Evolutionary conservation across 2,329 filamentous ascomycete genomes (phyloP).

Genomic region (Diaporthe ilicicola): DNA sequence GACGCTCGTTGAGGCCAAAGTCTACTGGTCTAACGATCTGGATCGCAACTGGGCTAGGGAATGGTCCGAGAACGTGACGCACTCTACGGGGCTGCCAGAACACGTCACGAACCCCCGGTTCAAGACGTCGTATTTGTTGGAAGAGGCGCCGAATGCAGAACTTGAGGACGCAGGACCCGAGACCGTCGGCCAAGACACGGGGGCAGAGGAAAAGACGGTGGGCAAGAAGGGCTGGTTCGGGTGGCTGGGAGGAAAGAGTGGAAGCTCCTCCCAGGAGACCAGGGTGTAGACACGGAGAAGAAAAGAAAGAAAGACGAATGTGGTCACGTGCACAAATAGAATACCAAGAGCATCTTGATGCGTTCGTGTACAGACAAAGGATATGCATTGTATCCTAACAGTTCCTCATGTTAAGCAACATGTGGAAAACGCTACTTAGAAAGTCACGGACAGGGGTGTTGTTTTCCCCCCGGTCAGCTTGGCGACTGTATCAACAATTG

Average conservation of each 20-base stretch:
- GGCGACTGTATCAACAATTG: conserved; percentile 23
- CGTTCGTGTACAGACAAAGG: not conserved
- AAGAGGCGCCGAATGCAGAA: not conserved
- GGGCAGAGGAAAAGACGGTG: not conserved
- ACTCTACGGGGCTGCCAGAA: conserved; percentile 50
- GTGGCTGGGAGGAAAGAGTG: conserved; percentile 25
- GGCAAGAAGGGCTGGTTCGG: conserved; percentile 28
- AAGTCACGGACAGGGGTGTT: not conserved
- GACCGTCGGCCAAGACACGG: not conserved
- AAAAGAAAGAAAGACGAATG: not conserved
- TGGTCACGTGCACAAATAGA: not conserved
- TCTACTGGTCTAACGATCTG: conserved; percentile 61
- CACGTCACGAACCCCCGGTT: conserved; percentile 23
- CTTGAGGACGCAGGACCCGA: not conserved
- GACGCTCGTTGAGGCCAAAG: conserved; percentile 50
- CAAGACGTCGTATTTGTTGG: conserved; percentile 28
- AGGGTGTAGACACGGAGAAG: conserved; percentile 15
- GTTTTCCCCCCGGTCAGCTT: not conserved
- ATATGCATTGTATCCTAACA: conserved; percentile 14
- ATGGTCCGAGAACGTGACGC: conserved; percentile 64
- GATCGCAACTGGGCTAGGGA: conserved; percentile 56
- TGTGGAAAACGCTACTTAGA: conserved; percentile 17
- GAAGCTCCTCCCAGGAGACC: conserved; percentile 22
- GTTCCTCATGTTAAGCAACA: not conserved
- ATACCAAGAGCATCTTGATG: conserved; percentile 5